phyloP scores from a whole-genome alignment of 1,284 basidiomycete species.

The Rhodofomes roseus region DNA sequence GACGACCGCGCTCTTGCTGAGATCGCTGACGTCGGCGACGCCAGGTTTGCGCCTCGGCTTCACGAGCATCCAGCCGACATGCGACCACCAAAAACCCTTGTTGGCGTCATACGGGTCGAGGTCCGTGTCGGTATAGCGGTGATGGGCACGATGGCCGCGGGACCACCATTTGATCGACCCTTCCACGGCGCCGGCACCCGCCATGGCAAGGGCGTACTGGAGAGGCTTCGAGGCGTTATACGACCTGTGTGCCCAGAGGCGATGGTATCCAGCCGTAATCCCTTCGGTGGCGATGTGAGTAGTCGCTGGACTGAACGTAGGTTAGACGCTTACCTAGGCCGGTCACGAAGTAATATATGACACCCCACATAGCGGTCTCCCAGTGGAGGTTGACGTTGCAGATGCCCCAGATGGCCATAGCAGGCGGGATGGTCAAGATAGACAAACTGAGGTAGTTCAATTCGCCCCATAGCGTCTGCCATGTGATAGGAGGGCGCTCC shows the following conservation, averaged over 20 bases:
- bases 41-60: constrained; percentile 88
- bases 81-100: constrained; percentile 76
- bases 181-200: constrained; percentile 84
- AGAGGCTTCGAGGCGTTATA: constrained; percentile 86
- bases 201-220: constrained; percentile 74
- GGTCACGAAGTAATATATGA: constrained; percentile 84
- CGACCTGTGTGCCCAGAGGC: constrained; percentile 88
- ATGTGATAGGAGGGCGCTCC: constrained; percentile 72
- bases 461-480: constrained; percentile 65
- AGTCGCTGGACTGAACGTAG: background rate
- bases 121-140: constrained; percentile 93
- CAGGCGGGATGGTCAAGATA: constrained; percentile 71
- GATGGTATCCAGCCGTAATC: constrained; percentile 84
- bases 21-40: constrained; percentile 84
- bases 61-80: constrained; percentile 92
- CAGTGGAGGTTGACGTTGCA: constrained; percentile 55
- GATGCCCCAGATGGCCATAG: constrained; percentile 69
- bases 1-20: constrained; percentile 75
- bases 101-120: constrained; percentile 93
- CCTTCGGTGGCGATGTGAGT: constrained; percentile 19
- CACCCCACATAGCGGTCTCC: constrained; percentile 69
- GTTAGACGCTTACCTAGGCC: constrained; percentile 57
- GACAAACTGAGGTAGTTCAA: constrained; percentile 57
- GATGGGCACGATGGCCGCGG: constrained; percentile 91
- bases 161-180: constrained; percentile 96